These are phyloP conservation scores for Acer yangbiense DNA, from an alignment of 345 rosid species.

Conservation along the genomic window DNA sequence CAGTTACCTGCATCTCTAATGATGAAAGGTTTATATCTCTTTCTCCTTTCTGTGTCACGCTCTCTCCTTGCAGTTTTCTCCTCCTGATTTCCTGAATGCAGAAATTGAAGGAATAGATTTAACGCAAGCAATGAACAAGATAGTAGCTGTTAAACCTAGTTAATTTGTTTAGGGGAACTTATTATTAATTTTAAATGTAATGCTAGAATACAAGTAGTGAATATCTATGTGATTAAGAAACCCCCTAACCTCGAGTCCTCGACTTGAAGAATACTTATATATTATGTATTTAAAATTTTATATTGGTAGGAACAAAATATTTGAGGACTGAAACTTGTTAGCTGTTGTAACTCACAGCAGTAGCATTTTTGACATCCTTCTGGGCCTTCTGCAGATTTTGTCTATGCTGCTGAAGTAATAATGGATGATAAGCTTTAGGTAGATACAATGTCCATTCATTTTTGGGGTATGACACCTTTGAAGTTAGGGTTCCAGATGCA, in stretches of 20 bases:
- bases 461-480: constrained; percentile 35
- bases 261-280: constrained; percentile 6
- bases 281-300: neutral
- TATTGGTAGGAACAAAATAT: neutral
- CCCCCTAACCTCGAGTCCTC: neutral
- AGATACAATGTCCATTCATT: constrained; percentile 75
- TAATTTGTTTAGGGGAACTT: neutral
- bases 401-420: constrained; percentile 80
- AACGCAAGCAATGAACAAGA: constrained; percentile 12
- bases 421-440: constrained; percentile 85
- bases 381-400: constrained; percentile 50
- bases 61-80: constrained; percentile 41
- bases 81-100: constrained; percentile 40
- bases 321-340: constrained; percentile 1
- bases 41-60: constrained; percentile 23
- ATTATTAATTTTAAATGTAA: neutral
- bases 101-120: constrained; percentile 8
- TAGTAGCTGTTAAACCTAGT: neutral
- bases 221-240: constrained; percentile 4
- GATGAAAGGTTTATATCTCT: constrained; percentile 33
- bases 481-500: constrained; percentile 31
- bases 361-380: constrained; percentile 51
- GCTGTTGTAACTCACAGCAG: constrained; percentile 48
- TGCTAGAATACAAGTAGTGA: neutral
- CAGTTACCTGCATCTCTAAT: constrained; percentile 36